A percentile compares a stretch with the other conserved stretches of the same genome.
Evolutionary conservation across 257 asterid genomes (phyloP).

Genomic region (Handroanthus guayacan): DNA sequence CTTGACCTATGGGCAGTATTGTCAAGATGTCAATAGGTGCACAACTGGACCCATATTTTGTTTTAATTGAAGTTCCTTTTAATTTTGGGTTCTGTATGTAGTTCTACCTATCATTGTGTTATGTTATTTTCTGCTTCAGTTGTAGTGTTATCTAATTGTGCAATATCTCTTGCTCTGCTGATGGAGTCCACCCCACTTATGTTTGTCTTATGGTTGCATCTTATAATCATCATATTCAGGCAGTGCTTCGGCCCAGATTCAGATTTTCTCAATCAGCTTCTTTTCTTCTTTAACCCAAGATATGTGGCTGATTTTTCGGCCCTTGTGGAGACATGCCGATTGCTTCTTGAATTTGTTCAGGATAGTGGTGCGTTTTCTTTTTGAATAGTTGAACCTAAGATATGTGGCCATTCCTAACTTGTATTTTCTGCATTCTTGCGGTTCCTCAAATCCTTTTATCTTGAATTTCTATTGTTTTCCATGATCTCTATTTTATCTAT

Average conservation of each 20-base stretch:
- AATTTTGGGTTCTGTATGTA: constrained; percentile 11
- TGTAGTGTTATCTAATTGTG: constrained; percentile 14
- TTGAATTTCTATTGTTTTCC: not conserved
- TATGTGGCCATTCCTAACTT: constrained; percentile 6
- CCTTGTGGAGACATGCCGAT: constrained; percentile 81
- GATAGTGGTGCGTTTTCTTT: constrained; percentile 62
- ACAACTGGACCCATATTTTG: constrained; percentile 27
- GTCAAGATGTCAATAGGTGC: constrained; percentile 80
- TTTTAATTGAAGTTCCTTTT: constrained; percentile 18
- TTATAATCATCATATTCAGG: constrained; percentile 58
- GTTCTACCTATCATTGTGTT: constrained; percentile 27
- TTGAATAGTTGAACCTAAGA: not conserved
- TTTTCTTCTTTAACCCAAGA: constrained; percentile 90
- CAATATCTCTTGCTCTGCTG: constrained; percentile 26
- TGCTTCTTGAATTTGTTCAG: constrained; percentile 66
- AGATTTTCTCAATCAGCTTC: constrained; percentile 74
- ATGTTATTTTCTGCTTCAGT: not conserved
- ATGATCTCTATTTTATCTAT: not conserved
- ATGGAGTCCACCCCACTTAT: constrained; percentile 17
- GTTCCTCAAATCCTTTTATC: not conserved
- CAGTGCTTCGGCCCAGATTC: constrained; percentile 86
- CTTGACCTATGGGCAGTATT: constrained; percentile 65
- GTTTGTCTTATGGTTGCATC: constrained; percentile 29
- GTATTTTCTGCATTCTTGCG: constrained; percentile 13
- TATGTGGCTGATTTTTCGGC: constrained; percentile 71